These are phyloP conservation scores for Rhodotorula sp. DNA, from an alignment of 1,284 basidiomycete genomes.

Conservation along the genomic window DNA sequence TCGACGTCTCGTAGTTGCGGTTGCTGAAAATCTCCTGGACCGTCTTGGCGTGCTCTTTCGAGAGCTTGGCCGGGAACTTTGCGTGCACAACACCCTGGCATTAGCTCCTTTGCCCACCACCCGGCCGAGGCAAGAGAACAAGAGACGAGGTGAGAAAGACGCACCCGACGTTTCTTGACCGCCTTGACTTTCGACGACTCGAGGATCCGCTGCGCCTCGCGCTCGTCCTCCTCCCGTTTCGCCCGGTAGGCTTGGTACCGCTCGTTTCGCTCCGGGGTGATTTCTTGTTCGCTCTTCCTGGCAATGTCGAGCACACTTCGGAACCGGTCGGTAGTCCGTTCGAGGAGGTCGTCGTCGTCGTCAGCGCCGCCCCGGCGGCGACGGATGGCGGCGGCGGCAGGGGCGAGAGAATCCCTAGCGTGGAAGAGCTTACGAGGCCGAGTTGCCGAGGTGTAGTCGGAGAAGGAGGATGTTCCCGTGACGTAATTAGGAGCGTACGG, in stretches of 20 bases:
- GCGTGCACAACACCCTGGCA: too few relatives aligned
- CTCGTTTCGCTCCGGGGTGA: neutral
- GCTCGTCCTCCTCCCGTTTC: neutral
- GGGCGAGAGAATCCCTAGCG: too few relatives aligned
- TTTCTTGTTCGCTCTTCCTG: neutral
- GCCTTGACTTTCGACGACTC: neutral
- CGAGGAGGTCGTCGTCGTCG: too few relatives aligned
- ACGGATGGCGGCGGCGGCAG: too few relatives aligned
- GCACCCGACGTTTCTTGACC: slow-evolving; percentile 9
- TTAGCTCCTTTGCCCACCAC: neutral
- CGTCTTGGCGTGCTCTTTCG: slow-evolving; percentile 5
- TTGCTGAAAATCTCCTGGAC: slow-evolving; percentile 3
- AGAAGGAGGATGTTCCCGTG: too few relatives aligned
- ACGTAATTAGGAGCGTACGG: too few relatives aligned
- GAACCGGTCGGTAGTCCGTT: too few relatives aligned
- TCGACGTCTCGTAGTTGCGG: slow-evolving; percentile 27
- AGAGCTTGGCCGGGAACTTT: slow-evolving; percentile 19
- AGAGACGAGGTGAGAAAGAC: neutral
- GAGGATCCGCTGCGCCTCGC: neutral
- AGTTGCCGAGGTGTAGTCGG: too few relatives aligned
- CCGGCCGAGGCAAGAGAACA: neutral
- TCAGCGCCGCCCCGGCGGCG: too few relatives aligned
- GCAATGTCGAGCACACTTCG: neutral
- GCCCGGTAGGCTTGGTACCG: neutral
- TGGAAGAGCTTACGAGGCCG: too few relatives aligned